Base-by-base conservation (phyloP, 192 early-diverging fungal species). In the Linnemannia schmuckeri region DNA sequence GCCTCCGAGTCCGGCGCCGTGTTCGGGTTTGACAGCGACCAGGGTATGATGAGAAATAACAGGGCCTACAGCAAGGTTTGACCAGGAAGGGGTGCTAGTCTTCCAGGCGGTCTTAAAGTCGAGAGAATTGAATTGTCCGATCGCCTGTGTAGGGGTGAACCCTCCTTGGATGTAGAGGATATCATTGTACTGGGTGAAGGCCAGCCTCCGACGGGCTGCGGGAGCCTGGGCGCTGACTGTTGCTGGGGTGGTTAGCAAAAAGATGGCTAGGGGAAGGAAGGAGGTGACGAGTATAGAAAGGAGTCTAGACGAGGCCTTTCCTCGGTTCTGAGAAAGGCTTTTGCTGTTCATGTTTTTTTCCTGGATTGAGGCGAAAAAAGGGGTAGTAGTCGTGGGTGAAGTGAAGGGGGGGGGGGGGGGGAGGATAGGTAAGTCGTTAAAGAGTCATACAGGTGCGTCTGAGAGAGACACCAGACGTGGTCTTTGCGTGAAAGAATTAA, bases 81-180 rank as follows among this genome's bases (percentile, higher is more conserved):
- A 33, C 79, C 79, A 78, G 1, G 57, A 57, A 44, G 79, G 75
- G 6, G 44, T 12, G 8, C 52, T 24, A 4, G 76, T 69, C 6
- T 44, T 6, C 84, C 84, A 87, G 46, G 78, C 63, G 4, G 54
- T 30, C 3, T 75, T 68, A 3, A 87, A 66, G 61, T 87, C 79
- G 20, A 87, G 37, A 4, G 46, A 41, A 6, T 41, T 35, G 27
- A 81, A 57, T n/a, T 81, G 78, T 27, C 72, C 33, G 0, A 47
- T 79, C 61, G 42, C 80, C 9, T 46, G 57, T 2, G 4, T 38
- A 5, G 49, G 1, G 12, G 24, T 49, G 52, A 68, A 81, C 18
- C 84, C 84, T 20, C 84, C 84, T 66, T 87, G 79, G 41, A 87
- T 80, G 55, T 74, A 87, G 37, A 87, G 46, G 27, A 42, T 70